phyloP scores from a whole-genome alignment of 148 eudicot species.

The Heliosperma pusillum region DNA sequence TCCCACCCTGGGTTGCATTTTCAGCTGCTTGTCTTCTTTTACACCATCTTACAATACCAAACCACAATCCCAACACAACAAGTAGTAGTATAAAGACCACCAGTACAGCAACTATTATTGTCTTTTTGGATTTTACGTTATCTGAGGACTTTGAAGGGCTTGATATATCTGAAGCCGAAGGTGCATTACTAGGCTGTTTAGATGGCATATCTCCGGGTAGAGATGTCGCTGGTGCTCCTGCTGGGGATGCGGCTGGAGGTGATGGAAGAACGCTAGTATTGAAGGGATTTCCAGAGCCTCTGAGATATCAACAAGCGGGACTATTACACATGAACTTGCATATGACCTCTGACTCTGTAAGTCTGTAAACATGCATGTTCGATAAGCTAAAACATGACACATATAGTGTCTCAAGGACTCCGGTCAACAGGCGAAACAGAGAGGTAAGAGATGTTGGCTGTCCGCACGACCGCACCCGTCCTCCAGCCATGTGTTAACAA shows the following conservation, averaged over 20 bases:
- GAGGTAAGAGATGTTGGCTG: no score
- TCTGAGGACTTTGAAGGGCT: conserved; percentile 30
- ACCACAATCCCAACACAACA: conserved; percentile 50
- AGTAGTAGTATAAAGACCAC: conserved; percentile 41
- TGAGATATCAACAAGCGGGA: conserved; percentile 33
- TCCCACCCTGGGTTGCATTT: conserved; percentile 25
- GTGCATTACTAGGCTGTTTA: conserved; percentile 26
- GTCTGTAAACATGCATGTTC: background rate
- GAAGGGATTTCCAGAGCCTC: conserved; percentile 81
- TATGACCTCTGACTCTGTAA: background rate
- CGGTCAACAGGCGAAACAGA: no score
- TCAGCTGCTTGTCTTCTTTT: conserved; percentile 39
- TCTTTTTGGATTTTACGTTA: conserved; percentile 27
- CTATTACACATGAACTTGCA: background rate
- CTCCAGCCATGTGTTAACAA: no score
- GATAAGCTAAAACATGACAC: background rate
- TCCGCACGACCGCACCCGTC: no score
- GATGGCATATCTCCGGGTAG: conserved; percentile 44
- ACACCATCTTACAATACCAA: conserved; percentile 49
- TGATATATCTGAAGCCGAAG: conserved; percentile 35
- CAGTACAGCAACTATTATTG: conserved; percentile 45
- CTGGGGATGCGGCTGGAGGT: conserved; percentile 46
- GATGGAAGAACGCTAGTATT: conserved; percentile 68
- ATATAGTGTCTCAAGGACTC: background rate
- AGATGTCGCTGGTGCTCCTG: conserved; percentile 44